Base-by-base conservation (phyloP, 306 rosid species). In the Luffa acutangula region DNA sequence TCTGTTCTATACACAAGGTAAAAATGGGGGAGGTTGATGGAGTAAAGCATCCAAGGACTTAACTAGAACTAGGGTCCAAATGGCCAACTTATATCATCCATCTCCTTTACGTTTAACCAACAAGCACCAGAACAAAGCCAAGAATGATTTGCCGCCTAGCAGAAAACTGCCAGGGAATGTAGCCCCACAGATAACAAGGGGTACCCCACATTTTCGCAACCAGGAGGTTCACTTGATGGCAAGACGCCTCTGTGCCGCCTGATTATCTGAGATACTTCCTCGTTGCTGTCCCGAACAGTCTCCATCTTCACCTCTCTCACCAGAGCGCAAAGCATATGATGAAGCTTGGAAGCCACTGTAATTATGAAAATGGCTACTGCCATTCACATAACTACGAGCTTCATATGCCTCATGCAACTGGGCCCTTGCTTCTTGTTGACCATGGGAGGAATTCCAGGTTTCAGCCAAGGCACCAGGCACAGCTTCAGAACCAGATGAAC, bases 81-180 rank as follows among this genome's bases (percentile, higher is more conserved):
- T 48, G 45, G 52, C 79, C 60, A 73, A 49, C 78, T 73, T 49
- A 75, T 33, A 75, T 34, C 13, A 52, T 60, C 70, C 80, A 58
- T 58, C 71, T 77, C 80, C 80, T 77, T 20, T 13, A n/a, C 53
- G 53, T 56, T 76, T 41, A 41, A 25, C 56, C 4, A 39, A 77
- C 80, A 60, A 58, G 71, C 39, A 56, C 80, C 41, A 58, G 70
- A 82, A 85, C 84, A 88, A 83, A 94, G 97, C 98, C 98, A 94
- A 94, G 98, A 94, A 94, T 92, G 98, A 94, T 86, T 94, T 92
- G 98, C 98, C 96, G 95, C 92, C 86, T 81, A 84, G 78, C 91
- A 83, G 58, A 17, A 72, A 77, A 82, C 83, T 87, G 91, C 91
- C 96, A 86, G 92, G 88, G 79, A 69, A 83, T 60, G 18, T 45